Percentiles rank a stretch among this genome's conserved stretches.
These are phyloP conservation scores for Pythium brachiatum DNA, from an alignment of 352 stramenopile species.

Conservation along the genomic window DNA sequence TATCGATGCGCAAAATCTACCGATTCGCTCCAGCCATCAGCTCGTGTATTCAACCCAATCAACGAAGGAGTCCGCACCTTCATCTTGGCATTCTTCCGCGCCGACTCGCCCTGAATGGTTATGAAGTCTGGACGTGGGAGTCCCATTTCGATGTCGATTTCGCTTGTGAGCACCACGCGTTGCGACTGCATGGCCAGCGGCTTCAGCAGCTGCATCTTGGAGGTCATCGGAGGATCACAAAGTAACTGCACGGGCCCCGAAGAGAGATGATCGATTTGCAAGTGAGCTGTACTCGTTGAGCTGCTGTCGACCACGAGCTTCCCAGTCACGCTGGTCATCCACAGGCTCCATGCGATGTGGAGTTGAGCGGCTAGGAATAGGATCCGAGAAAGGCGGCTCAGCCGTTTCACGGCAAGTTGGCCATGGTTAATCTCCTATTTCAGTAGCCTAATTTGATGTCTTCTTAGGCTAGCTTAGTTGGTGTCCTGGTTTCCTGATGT, in stretches of 20 bases:
- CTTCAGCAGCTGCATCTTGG: neutral
- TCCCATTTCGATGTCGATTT: neutral
- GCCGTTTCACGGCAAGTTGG: neutral
- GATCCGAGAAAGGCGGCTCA: neutral
- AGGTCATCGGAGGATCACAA: neutral
- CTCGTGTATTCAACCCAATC: no score
- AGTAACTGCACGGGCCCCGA: neutral
- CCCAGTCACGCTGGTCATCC: neutral
- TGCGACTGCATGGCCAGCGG: neutral
- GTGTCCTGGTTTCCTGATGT: constrained; percentile 1
- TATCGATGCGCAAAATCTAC: neutral
- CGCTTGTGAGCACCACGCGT: neutral
- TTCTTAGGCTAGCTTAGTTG: neutral
- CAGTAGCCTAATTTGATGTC: neutral
- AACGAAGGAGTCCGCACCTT: neutral
- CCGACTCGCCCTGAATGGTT: neutral
- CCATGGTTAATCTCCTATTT: no score
- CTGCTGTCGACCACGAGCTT: no score
- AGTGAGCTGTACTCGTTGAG: no score
- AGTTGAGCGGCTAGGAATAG: neutral
- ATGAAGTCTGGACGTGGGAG: neutral
- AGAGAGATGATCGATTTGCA: no score
- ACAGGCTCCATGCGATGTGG: neutral
- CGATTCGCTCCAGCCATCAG: no score
- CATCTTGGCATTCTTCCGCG: neutral